Evolutionary conservation across 2,329 filamentous ascomycete species (phyloP).

Genomic region (Ophiostoma novo-ulmi): DNA sequence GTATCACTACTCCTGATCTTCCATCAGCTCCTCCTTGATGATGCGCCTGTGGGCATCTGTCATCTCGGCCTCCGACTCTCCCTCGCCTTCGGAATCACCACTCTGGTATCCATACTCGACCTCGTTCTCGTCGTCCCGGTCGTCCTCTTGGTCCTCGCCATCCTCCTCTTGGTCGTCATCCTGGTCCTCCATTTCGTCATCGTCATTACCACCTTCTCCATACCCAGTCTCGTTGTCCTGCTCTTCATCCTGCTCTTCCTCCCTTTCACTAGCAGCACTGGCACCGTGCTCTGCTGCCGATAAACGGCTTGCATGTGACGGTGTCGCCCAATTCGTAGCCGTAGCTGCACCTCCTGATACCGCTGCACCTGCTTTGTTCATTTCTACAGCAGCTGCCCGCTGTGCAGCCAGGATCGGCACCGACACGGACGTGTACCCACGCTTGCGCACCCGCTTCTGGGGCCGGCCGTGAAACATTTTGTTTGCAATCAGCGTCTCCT

Average conservation of each 20-base stretch:
- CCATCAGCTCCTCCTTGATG: slow-evolving; percentile 21
- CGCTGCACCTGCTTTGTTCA: not conserved
- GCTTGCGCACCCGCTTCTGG: slow-evolving; percentile 23
- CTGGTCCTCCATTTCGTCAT: slow-evolving; percentile 14
- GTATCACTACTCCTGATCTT: not conserved
- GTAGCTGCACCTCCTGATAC: not conserved
- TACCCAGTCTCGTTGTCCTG: slow-evolving; percentile 14
- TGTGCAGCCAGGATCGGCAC: slow-evolving; percentile 24
- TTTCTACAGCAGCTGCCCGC: not conserved
- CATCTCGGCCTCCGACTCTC: slow-evolving; percentile 18
- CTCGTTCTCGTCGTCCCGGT: slow-evolving; percentile 19
- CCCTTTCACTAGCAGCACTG: not conserved
- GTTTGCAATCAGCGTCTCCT: slow-evolving; percentile 27
- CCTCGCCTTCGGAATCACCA: slow-evolving; percentile 21
- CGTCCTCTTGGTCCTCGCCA: slow-evolving; percentile 16
- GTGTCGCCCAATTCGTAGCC: not conserved
- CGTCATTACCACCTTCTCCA: slow-evolving; percentile 11
- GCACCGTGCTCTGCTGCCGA: not conserved
- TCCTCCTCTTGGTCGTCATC: slow-evolving; percentile 19
- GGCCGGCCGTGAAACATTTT: slow-evolving; percentile 26
- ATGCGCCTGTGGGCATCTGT: slow-evolving; percentile 2
- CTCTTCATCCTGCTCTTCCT: not conserved
- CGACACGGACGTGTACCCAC: slow-evolving; percentile 25
- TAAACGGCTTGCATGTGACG: not conserved
- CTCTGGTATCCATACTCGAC: slow-evolving; percentile 22